Evolutionary conservation across 1,139 yeast genomes (phyloP).

Genomic region (Diutina ranongensis): DNA sequence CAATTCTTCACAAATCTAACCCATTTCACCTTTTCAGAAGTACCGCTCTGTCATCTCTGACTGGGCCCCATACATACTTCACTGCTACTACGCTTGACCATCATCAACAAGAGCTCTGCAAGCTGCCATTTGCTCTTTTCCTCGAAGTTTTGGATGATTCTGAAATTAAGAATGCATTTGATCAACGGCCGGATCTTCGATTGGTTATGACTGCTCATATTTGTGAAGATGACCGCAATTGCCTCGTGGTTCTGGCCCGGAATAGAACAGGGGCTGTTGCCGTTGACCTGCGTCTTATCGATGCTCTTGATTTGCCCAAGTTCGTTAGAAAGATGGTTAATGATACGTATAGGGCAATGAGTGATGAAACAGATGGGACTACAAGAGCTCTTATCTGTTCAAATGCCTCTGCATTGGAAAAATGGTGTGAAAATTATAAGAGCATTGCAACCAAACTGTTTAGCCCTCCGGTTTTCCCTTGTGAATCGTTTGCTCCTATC

Average conservation of each 20-base stretch:
- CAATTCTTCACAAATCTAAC: constrained; percentile 63
- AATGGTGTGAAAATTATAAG: neutral
- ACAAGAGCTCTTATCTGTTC: neutral
- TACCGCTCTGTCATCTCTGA: constrained; percentile 16
- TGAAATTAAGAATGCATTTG: neutral
- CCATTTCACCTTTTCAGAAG: constrained; percentile 66
- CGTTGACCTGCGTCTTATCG: neutral
- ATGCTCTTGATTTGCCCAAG: neutral
- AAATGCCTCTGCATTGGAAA: neutral
- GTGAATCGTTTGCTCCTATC: neutral
- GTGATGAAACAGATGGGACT: neutral
- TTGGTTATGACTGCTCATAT: constrained; percentile 4
- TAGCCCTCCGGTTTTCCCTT: neutral
- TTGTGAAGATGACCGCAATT: constrained; percentile 4
- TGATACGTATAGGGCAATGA: neutral
- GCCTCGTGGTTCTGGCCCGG: constrained; percentile 5
- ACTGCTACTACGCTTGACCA: constrained; percentile 67
- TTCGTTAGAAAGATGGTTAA: constrained; percentile 1
- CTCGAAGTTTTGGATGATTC: constrained; percentile 1
- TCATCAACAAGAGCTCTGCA: constrained; percentile 47
- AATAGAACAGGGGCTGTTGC: neutral
- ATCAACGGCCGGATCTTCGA: neutral
- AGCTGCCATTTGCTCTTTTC: constrained; percentile 37
- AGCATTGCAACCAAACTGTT: neutral
- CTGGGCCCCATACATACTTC: constrained; percentile 37